These are phyloP conservation scores for Coemansia sp. DNA, from an alignment of 192 early-diverging fungal genomes.

Conservation along the genomic window DNA sequence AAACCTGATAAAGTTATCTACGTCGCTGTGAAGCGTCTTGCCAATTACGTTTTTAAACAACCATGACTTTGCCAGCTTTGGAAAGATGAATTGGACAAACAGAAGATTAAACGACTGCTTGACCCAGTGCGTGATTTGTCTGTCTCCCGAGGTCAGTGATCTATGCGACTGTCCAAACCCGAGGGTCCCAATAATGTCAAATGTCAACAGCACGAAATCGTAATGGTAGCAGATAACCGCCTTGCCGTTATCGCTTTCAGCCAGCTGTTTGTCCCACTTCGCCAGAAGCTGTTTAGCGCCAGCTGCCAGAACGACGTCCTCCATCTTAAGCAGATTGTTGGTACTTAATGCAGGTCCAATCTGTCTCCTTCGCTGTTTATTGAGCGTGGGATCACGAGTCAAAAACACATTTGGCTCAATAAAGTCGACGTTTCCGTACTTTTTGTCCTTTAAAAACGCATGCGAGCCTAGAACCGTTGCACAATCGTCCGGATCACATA, in stretches of 20 bases:
- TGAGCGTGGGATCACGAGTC: constrained; percentile 42
- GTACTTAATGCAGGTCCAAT: constrained; percentile 32
- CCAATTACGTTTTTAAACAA: constrained; percentile 17
- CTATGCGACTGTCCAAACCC: constrained; percentile 40
- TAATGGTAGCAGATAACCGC: constrained; percentile 26
- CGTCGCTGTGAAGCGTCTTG: constrained; percentile 16
- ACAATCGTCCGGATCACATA: constrained; percentile 38
- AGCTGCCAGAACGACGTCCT: constrained; percentile 30
- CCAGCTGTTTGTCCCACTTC: constrained; percentile 34
- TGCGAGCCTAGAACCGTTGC: constrained; percentile 34
- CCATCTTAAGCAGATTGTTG: constrained; percentile 32
- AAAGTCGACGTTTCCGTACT: constrained; percentile 34
- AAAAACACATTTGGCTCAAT: constrained; percentile 41
- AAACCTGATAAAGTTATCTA: constrained; percentile 23
- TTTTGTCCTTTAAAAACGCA: constrained; percentile 33
- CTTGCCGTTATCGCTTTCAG: not conserved
- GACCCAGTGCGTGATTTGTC: constrained; percentile 31
- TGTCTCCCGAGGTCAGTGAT: constrained; percentile 39
- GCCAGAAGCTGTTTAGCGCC: constrained; percentile 25
- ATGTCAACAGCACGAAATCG: constrained; percentile 40
- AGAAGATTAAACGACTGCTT: constrained; percentile 28
- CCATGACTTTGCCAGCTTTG: constrained; percentile 15
- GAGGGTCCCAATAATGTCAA: constrained; percentile 43
- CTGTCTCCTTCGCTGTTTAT: constrained; percentile 31
- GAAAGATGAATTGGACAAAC: constrained; percentile 26